A percentile compares a stretch with the other conserved stretches of the same genome.
Conservation (phyloP, 73 alveolate species). For the Paramecium pentaurelia region DNA sequence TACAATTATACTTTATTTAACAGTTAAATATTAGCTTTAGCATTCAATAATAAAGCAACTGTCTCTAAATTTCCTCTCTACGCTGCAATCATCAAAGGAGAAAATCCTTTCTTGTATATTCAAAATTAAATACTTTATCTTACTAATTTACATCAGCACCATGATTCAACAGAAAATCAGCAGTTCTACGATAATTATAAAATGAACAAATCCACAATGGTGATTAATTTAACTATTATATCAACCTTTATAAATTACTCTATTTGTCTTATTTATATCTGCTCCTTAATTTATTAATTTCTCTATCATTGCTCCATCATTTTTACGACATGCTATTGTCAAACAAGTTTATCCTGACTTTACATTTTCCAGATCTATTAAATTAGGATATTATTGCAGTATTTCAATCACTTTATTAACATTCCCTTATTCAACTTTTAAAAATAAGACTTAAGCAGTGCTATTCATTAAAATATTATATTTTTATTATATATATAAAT, state of each 20-base stretch:
- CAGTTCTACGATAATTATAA: slow-evolving; percentile 18
- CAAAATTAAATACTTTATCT: background rate
- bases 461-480: background rate
- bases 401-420: background rate
- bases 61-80: slow-evolving; percentile 38
- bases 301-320: slow-evolving; percentile 27
- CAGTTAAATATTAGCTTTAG: slow-evolving; percentile 13
- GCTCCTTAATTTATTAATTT: background rate
- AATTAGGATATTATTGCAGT: slow-evolving; percentile 6
- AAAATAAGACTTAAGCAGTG: background rate
- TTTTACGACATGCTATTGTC: slow-evolving; percentile 20
- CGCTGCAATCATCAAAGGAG: slow-evolving; percentile 52
- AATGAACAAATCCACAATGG: slow-evolving; percentile 44
- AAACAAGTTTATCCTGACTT: slow-evolving; percentile 29
- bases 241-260: background rate
- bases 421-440: slow-evolving; percentile 30
- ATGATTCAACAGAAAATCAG: background rate
- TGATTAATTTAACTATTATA: background rate
- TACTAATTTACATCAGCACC: slow-evolving; percentile 24
- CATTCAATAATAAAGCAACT: slow-evolving; percentile 21
- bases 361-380: background rate
- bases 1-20: slow-evolving; percentile 23
- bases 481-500: background rate
- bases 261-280: background rate
- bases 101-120: slow-evolving; percentile 21